Base-by-base conservation (phyloP, 73 alveolate genomes). In the Breviolum minutum region DNA sequence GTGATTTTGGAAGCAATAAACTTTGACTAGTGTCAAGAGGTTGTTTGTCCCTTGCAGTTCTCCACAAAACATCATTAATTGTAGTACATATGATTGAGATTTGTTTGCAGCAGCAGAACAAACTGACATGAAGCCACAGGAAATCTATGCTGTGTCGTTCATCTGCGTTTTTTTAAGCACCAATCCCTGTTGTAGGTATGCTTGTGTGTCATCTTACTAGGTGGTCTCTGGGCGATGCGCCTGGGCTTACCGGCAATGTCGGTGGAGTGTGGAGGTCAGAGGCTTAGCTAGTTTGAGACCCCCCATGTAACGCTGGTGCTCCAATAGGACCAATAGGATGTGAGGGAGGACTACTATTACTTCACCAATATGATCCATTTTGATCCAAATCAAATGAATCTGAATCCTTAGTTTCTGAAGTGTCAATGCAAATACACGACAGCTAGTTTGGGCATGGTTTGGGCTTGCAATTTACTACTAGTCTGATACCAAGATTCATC, bases 181-280 rank as follows among this genome's bases (percentile, higher is more conserved):
- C 63, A 12, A 8, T 40, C 13, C 27, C 61, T 74, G 84, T 26
- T 8, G 9, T 19, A 17, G 81, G 29, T 70, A 30, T 70, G 9
- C 30, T 30, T 17, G 81, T 12, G 54, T 73, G 82, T 73, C 82
- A 24, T 26, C 29, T 12, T 26, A 12, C 71, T 32, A 92, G 98
- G 98, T 92, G 76, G 91, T 92, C 80, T 92, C 98, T 24, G 66
- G 91, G 4, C 69, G 98, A 32, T 73, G 54, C 13, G 63, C 91
- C 17, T 92, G 98, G 98, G 98, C 98, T 8, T 92, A 92, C 81
- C 98, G 98, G 62, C 98, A 92, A 29, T 79, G 83, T 20, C 83
- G 81, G 10, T 92, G 85, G 63, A 73, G 40, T 90, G 24, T 92
- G 91, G 82, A 81, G 9, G 91, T 26, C 26, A 26, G 40, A 54